phyloP scores from a whole-genome alignment of 768 basidiomycete species.

The Boletus coccyginus region DNA sequence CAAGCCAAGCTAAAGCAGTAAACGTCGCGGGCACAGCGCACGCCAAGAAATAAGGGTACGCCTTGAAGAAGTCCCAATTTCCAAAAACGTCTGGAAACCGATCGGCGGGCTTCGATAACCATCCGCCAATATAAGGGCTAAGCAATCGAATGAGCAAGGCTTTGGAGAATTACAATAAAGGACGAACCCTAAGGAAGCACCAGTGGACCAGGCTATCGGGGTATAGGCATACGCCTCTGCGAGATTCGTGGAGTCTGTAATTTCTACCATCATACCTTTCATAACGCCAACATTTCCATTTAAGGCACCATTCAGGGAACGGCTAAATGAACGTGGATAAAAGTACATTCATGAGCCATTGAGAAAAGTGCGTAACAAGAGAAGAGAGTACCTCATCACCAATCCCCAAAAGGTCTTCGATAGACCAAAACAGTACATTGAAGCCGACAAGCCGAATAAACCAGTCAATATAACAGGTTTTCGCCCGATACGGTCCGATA shows the following conservation, averaged over 20 bases:
- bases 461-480: conserved; percentile 72
- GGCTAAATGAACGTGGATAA: conserved; percentile 36
- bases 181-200: conserved; percentile 44
- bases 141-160: not conserved
- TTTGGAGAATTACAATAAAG: not conserved
- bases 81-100: conserved; percentile 66
- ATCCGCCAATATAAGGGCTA: conserved; percentile 70
- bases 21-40: conserved; percentile 68
- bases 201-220: conserved; percentile 51
- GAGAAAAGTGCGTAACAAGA: not conserved
- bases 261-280: conserved; percentile 72
- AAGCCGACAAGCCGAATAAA: conserved; percentile 58
- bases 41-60: conserved; percentile 73
- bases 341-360: not conserved
- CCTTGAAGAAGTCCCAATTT: conserved; percentile 51
- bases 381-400: conserved; percentile 39
- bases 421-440: conserved; percentile 75
- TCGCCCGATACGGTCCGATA: conserved; percentile 69
- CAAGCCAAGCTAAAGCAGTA: conserved; percentile 49
- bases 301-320: conserved; percentile 67
- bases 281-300: conserved; percentile 72
- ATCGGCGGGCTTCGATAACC: conserved; percentile 62
- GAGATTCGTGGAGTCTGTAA: conserved; percentile 70
- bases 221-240: conserved; percentile 66
- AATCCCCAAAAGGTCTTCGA: conserved; percentile 68